phyloP scores from a whole-genome alignment of 306 rosid genomes.

The Prunus mira region DNA sequence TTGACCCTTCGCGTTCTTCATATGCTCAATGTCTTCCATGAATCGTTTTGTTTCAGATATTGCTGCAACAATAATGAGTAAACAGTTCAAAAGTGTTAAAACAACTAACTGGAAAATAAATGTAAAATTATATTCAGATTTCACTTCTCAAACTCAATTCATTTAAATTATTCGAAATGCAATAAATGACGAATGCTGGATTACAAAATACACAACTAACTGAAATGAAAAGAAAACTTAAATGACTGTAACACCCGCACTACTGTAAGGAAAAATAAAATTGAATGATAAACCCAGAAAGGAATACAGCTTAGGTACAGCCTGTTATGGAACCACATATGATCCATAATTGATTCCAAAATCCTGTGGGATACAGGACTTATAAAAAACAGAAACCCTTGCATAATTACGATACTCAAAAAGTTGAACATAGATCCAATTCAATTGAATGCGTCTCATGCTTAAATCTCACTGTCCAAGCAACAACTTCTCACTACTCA shows the following conservation, averaged over 20 bases:
- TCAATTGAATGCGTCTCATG: not conserved
- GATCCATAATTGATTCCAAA: not conserved
- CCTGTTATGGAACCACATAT: not conserved
- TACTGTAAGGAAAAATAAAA: not conserved
- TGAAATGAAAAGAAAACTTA: not conserved
- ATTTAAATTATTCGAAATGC: not conserved
- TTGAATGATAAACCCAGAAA: not conserved
- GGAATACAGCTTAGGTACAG: not conserved
- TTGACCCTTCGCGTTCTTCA: slow-evolving; percentile 55
- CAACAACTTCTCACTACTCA: not conserved
- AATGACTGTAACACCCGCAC: not conserved
- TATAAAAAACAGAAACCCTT: not conserved
- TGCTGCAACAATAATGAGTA: slow-evolving; percentile 35
- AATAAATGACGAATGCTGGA: not conserved
- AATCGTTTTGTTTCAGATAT: slow-evolving; percentile 45
- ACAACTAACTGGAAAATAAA: not conserved
- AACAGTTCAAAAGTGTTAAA: not conserved
- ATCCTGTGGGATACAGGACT: not conserved
- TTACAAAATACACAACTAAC: not conserved
- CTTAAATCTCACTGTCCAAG: not conserved
- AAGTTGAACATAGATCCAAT: not conserved
- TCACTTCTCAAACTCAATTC: not conserved
- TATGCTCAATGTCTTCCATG: slow-evolving; percentile 50
- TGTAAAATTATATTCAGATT: not conserved
- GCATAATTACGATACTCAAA: not conserved